These are phyloP conservation scores for Selaginella moellendorffii DNA, from an alignment of 75 land plant species.

Conservation along the genomic window DNA sequence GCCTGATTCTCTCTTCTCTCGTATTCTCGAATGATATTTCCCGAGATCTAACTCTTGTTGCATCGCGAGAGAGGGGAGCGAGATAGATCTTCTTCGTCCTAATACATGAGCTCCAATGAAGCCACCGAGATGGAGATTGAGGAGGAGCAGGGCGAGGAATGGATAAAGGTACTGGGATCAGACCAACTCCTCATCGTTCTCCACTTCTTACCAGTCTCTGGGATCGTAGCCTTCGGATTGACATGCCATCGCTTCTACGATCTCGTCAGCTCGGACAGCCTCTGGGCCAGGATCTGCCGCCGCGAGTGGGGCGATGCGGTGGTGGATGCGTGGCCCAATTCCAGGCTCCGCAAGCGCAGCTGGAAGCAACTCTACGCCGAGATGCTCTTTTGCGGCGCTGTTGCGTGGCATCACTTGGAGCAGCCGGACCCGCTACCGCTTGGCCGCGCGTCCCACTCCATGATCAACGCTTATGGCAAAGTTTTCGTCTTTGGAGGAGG, in stretches of 20 bases:
- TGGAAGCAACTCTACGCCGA: constrained; percentile 58
- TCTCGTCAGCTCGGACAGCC: constrained; percentile 28
- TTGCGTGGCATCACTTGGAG: constrained; percentile 33
- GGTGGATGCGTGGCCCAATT: constrained; percentile 38
- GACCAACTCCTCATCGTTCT: constrained; percentile 44
- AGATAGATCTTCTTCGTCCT: no score
- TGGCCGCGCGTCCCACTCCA: constrained; percentile 79
- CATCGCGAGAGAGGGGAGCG: no score
- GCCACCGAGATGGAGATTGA: background rate
- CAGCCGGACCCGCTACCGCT: constrained; percentile 32
- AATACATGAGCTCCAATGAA: no score
- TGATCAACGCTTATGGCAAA: constrained; percentile 42
- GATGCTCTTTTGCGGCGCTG: constrained; percentile 31
- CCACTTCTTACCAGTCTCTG: constrained; percentile 43
- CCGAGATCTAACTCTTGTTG: no score
- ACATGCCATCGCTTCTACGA: constrained; percentile 54
- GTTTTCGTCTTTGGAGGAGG: constrained; percentile 87
- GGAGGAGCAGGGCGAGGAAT: background rate
- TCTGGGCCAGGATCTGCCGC: constrained; percentile 63
- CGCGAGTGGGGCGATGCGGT: constrained; percentile 52
- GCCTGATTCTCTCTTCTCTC: no score
- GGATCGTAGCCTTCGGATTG: constrained; percentile 55
- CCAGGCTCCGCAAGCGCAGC: background rate
- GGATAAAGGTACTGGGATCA: constrained; percentile 14
- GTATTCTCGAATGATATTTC: no score